phyloP scores from a whole-genome alignment of 129 eudicot genomes.

The Rutidosis leptorrhynchoides region DNA sequence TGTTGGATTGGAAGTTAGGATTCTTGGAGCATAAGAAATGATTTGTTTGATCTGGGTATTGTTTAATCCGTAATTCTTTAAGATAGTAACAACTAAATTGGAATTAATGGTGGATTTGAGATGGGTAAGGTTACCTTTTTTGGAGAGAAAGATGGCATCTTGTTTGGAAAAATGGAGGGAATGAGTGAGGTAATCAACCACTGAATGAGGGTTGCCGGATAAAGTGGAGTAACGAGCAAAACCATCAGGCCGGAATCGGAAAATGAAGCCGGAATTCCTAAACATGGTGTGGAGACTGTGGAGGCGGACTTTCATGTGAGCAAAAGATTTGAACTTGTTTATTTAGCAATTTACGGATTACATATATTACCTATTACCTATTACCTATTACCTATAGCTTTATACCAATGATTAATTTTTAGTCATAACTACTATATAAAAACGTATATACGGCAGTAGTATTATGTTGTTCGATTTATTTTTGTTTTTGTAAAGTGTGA shows the following conservation, averaged over 20 bases:
- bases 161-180: slow-evolving; percentile 37
- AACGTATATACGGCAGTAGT: no score
- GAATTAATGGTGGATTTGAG: slow-evolving; percentile 33
- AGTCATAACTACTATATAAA: no score
- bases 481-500: no score
- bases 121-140: slow-evolving; percentile 27
- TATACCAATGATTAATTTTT: no score
- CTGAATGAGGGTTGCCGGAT: slow-evolving; percentile 1
- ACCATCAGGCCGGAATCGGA: slow-evolving; percentile 15
- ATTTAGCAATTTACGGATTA: no score
- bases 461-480: no score
- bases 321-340: no score
- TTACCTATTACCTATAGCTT: no score
- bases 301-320: no score
- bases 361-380: no score
- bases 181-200: slow-evolving; percentile 24
- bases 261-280: no score
- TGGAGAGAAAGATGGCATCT: slow-evolving; percentile 33
- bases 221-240: slow-evolving; percentile 17
- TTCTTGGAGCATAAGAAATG: slow-evolving; percentile 25
- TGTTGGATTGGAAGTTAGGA: slow-evolving; percentile 28
- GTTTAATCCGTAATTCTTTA: slow-evolving; percentile 33
- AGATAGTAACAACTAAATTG: slow-evolving; percentile 19
- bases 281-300: no score
- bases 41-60: slow-evolving; percentile 33